Base-by-base conservation (phyloP, 2,329 filamentous ascomycete species). In the Cladosporium sp. region DNA sequence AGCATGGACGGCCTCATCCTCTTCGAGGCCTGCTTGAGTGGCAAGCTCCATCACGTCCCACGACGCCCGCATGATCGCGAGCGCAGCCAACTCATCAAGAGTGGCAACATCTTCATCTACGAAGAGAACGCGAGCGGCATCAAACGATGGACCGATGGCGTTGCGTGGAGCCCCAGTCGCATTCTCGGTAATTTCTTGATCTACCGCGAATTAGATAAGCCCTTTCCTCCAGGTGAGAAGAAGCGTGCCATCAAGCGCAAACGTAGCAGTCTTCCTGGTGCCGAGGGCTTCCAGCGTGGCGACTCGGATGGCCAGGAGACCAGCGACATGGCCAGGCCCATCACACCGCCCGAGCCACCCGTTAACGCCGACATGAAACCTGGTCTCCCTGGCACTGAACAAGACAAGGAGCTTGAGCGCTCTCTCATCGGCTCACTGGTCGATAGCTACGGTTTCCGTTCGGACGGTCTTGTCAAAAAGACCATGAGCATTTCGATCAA, bases 91-190 rank as follows among this genome's bases (percentile, higher is more conserved):
- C 82, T 96, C 52, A 94, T 96, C 69, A 83, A 83, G 64, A 95
- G 90, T 64, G 92, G 92, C 35, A 88, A 88, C 64, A 83, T 96
- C 47, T 94, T 96, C 74, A 90, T 96, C 63, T 97, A 96, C 72
- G 91, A 96, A 68, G 91, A 96, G 71, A 87, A 90, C 60, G 87
- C 90, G 0, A 95, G 91, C 0, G 91, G 91, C 4, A 96, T 96
- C 75, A 95, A 95, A 76, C 82, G 92, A 57, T 97, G 92, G 92
- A 96, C 91, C 0, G 92, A 97, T 65, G 91, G 92, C 13, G 84
- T 93, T 10, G 87, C 88, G 6, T 97, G 92, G 92, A 95, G 90
- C 65, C 92, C 92, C 0, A 95, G 87, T 72, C 86, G 89, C 15
- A 93, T 95, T 48, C 78, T 93, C 48, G 88, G 87, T 58, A 94